Base-by-base conservation (phyloP, 805 yeast species). In the Lipomyces sp. region DNA sequence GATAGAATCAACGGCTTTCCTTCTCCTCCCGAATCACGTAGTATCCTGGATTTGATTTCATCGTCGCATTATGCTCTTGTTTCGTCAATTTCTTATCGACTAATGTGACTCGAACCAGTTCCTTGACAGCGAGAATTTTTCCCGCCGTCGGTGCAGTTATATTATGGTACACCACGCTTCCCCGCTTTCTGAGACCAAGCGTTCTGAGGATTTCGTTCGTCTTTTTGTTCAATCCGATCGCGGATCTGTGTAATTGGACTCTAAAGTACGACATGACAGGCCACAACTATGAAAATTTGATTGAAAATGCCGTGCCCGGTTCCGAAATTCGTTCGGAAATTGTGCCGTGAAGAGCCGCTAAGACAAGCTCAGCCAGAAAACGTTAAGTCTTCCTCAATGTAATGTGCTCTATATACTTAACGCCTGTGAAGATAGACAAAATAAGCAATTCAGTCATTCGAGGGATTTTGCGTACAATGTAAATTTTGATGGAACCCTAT, bases 61-160 rank as follows among this genome's bases (percentile, higher is more conserved):
- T 84, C 53, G 80, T 80, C 8, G 73, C 75, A 63, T 87, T 81
- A 76, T 87, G 81, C 74, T 90, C 83, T 18, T 78, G 77, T 62
- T 82, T 83, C 0, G 86, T 77, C 72, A 86, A 78, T 24, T 80
- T 79, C 35, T 81, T 78, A 55, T 86, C 87, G 10, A 89, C 86
- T 48, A 92, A 80, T 72, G 92, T 94, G 35, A 94, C 95, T 58
- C 85, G 85, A 7, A 94, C 93, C 64, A 94, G 81, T 77, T 94
- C 98, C 78, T 94, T 94, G 57, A 94, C 90, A 66, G 84, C 81
- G 39, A 91, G 86, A 64, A 94, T 83, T 81, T 88, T 87, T 77
- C 97, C 97, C 2, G 98, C 97, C 66, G 88, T 85, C 42, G 88
- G 85, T 15, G 96, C 92, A 11, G 89, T 83, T 3, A 90, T 91